Evolutionary conservation across 345 rosid species (phyloP), one percentile per base, ranked within the genome.

Genomic region (Melastoma malabathricum): DNA sequence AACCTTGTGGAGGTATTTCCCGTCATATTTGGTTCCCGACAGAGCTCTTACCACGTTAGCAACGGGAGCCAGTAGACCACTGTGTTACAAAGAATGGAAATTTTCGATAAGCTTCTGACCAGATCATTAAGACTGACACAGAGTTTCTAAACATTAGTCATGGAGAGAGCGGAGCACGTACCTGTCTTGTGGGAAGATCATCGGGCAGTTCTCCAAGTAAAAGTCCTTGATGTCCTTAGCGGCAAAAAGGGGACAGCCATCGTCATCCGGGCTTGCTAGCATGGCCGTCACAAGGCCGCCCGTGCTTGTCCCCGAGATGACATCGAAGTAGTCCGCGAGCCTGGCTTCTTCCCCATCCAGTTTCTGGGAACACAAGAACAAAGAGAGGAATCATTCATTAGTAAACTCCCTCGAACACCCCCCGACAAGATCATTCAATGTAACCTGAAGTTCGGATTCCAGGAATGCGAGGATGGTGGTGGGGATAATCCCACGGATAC

Each of bases 401-500:
- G 16, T 25, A n/a, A n/a, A 18, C n/a, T n/a, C n/a, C 2, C 27
- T n/a, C 0, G 15, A 18, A 18, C 6, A 48, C 16, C 17, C 2
- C 38, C 9, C 6, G 38, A 1, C 8, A 29, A 29, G 38, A 29
- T 29, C n/a, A n/a, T n/a, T 29, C 5, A 5, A 5, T 29, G 9
- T 25, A 13, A 75, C 75, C 65, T 75, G 71, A 59, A 70, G 65
- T 47, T 64, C 55, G 12, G 55, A 55, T 60, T 74, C 75, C 0
- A 73, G 69, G 54, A 59, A 71, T 15, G 34, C 55, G 25, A 63
- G 59, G 46, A 69, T 58, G 10, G 69, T 62, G 29, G 59, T 66
- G 1, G 79, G 79, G 41, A 74, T 74, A 13, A 73, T 41, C 13
- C 79, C 79, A 58, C 79, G 60, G 15, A 73, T 62, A 0, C 77